phyloP scores from a whole-genome alignment of 2,329 filamentous ascomycete genomes.

The Lasiodiplodia theobromae region DNA sequence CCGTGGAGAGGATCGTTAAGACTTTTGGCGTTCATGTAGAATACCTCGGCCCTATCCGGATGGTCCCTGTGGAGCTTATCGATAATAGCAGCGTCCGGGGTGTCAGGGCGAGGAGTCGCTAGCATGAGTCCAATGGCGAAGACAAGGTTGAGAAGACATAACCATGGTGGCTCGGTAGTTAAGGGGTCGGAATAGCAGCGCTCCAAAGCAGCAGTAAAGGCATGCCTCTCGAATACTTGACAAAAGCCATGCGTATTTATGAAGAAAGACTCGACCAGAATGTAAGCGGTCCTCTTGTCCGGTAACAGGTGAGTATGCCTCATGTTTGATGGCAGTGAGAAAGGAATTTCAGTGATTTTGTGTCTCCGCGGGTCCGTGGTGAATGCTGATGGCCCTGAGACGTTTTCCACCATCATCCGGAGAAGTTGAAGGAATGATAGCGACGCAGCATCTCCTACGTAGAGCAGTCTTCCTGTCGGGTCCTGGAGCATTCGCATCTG shows the following conservation, averaged over 20 bases:
- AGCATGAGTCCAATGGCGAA: constrained; percentile 69
- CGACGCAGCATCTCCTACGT: constrained; percentile 69
- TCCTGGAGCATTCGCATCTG: constrained; percentile 67
- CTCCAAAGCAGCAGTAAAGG: constrained; percentile 59
- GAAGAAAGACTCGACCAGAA: constrained; percentile 67
- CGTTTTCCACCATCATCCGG: constrained; percentile 65
- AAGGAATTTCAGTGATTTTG: constrained; percentile 63
- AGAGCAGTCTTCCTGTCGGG: constrained; percentile 63
- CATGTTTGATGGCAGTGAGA: constrained; percentile 55
- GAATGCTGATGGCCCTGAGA: constrained; percentile 63
- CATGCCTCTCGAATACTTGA: constrained; percentile 63
- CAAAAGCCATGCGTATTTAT: constrained; percentile 68
- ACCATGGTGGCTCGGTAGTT: constrained; percentile 56
- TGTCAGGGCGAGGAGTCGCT: constrained; percentile 60
- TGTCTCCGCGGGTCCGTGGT: constrained; percentile 65
- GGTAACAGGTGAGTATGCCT: constrained; percentile 63
- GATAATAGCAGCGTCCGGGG: constrained; percentile 59
- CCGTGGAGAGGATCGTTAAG: constrained; percentile 57
- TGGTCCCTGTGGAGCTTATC: constrained; percentile 58
- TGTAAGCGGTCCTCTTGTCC: constrained; percentile 60
- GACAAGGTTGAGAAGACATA: constrained; percentile 68
- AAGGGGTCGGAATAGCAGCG: constrained; percentile 64
- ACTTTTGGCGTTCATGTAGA: constrained; percentile 66
- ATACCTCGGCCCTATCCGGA: constrained; percentile 65
- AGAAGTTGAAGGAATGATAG: constrained; percentile 68